Percentiles rank a stretch among this genome's conserved stretches.
Evolutionary conservation across 495 filamentous ascomycete genomes (phyloP).

Genomic region (Penicillium chermesinum): DNA sequence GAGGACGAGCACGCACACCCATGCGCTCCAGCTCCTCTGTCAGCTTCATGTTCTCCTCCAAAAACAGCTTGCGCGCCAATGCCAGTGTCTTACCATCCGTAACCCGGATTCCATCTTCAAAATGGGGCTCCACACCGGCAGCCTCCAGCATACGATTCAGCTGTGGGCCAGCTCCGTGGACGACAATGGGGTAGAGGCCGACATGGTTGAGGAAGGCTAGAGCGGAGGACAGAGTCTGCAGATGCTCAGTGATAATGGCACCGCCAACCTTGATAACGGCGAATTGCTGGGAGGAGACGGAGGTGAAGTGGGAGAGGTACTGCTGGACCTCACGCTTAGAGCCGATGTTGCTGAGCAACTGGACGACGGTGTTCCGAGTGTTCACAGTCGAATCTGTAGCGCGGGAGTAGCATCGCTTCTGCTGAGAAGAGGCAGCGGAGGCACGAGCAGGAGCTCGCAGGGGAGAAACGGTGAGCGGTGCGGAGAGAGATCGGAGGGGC

Average conservation of each 20-base stretch:
- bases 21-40: slow-evolving; percentile 87
- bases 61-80: slow-evolving; percentile 83
- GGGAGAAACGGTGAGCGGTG: slow-evolving; percentile 32
- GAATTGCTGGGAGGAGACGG: slow-evolving; percentile 95
- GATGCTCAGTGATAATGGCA: slow-evolving; percentile 92
- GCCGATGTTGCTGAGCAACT: slow-evolving; percentile 91
- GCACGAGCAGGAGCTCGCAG: slow-evolving; percentile 24
- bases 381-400: slow-evolving; percentile 43
- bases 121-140: slow-evolving; percentile 90
- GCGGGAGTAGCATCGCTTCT: slow-evolving; percentile 44
- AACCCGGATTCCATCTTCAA: slow-evolving; percentile 92
- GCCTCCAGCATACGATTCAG: slow-evolving; percentile 89
- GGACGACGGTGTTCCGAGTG: slow-evolving; percentile 85
- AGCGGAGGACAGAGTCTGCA: slow-evolving; percentile 80
- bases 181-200: slow-evolving; percentile 91
- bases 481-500: slow-evolving; percentile 45
- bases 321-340: slow-evolving; percentile 97
- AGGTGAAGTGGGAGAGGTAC: slow-evolving; percentile 96
- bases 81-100: slow-evolving; percentile 94
- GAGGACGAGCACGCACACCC: slow-evolving; percentile 85
- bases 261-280: slow-evolving; percentile 99
- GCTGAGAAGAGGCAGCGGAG: slow-evolving; percentile 21
- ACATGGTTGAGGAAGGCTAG: slow-evolving; percentile 93
- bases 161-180: slow-evolving; percentile 94
- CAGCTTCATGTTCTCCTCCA: slow-evolving; percentile 94